Base-by-base conservation (phyloP, 108 stramenopile species). In the Stephanodiscus triporus region DNA sequence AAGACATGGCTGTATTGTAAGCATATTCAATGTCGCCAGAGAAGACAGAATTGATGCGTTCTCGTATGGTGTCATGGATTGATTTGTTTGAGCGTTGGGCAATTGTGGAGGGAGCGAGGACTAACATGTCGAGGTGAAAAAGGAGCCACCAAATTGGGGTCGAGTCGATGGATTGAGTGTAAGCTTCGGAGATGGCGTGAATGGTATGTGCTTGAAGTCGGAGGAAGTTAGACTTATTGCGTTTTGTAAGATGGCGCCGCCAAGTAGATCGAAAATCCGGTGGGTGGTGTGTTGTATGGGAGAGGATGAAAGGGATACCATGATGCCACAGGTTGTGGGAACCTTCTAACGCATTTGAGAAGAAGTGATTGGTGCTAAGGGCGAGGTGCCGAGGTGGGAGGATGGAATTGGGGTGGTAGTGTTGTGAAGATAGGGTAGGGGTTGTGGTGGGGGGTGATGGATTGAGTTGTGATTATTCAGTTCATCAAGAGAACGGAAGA, bases 101-200 rank as follows among this genome's bases (percentile, higher is more conserved):
- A 14, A 16, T 8, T 34, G 50, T 22, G 1, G 51, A 54, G 27
- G 66, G 66, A 14, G 51, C 36, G 0, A 67, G 32, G 10, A 67
- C 0, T 16, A 67, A 53, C 32, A 67, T 38, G 22, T 67, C 66
- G 23, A 67, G 27, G 37, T 67, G 66, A 13, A 67, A 37, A 10
- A 67, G 37, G 11, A 67, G 53, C 66, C 53, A 67, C 66, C 66
- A 67, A 38, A 67, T 55, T 0, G 66, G 51, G 49, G 66, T 8
- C 0, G 66, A 50, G 11, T 66, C 19, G 49, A 29, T 56, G 23
- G 17, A 9, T 9, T 6, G 9, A 9, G 55, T 26, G 55, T 56
- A 37, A 38, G 58, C 16, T 0, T 3, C 16, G 2, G 34, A 1
- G 13, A 38, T 38, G 2, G 32, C 8, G 6, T 16, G 30, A 0